Conservation (phyloP, 176 grass and related monocot species). For the Areca catechu region DNA sequence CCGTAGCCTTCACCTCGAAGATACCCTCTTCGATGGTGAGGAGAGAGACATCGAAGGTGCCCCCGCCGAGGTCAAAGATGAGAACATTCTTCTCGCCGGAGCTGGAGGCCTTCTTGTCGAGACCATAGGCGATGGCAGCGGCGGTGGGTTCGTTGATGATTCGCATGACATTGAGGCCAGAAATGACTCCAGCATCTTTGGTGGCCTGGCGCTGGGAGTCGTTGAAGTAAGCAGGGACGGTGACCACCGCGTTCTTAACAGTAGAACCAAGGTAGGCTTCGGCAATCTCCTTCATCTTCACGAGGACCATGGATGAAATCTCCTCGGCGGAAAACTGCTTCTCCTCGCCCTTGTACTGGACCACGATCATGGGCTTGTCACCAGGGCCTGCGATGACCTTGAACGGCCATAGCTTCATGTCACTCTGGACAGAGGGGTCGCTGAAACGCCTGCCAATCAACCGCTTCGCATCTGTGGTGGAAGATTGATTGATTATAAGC, state of each 20-base stretch:
- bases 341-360: constrained; percentile 61
- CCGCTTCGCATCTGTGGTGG: constrained; percentile 42
- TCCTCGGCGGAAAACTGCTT: constrained; percentile 57
- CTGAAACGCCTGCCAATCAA: constrained; percentile 42
- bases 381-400: constrained; percentile 45
- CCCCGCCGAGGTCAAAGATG: constrained; percentile 55
- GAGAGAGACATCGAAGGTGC: constrained; percentile 54
- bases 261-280: constrained; percentile 45
- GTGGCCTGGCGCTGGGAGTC: constrained; percentile 55
- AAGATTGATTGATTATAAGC: too few species aligned
- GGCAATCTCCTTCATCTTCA: constrained; percentile 59
- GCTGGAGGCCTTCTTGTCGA: constrained; percentile 40
- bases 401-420: constrained; percentile 47
- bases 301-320: constrained; percentile 44
- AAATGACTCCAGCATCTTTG: constrained; percentile 49
- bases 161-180: constrained; percentile 51
- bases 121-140: constrained; percentile 51
- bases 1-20: constrained; percentile 51
- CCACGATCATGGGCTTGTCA: constrained; percentile 52
- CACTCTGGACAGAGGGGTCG: constrained; percentile 43
- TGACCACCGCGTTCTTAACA: constrained; percentile 41
- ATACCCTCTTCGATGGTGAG: constrained; percentile 51
- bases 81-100: constrained; percentile 55
- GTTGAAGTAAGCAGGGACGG: constrained; percentile 50
- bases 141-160: constrained; percentile 42